These are phyloP conservation scores for Tricholoma matsutake DNA, from an alignment of 768 basidiomycete species.

Conservation along the genomic window DNA sequence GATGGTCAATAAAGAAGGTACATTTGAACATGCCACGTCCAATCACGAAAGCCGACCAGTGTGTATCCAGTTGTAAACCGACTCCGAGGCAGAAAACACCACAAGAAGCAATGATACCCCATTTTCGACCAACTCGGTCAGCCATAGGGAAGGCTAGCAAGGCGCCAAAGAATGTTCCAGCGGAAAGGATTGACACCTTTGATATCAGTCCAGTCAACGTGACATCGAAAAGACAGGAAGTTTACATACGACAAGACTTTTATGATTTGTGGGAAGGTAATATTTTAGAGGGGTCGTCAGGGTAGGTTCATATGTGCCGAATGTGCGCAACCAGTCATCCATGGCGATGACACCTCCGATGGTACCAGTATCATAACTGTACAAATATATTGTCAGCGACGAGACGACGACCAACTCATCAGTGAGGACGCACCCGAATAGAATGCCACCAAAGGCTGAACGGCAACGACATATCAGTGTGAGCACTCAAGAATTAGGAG, in stretches of 20 bases:
- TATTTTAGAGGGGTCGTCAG: slow-evolving; percentile 17
- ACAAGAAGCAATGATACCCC: slow-evolving; percentile 61
- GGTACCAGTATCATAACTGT: slow-evolving; percentile 77
- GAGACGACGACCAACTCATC: background rate
- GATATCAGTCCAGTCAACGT: background rate
- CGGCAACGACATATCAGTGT: background rate
- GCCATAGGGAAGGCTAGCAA: slow-evolving; percentile 43
- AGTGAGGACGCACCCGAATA: slow-evolving; percentile 33
- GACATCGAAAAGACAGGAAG: background rate
- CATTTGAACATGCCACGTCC: slow-evolving; percentile 20
- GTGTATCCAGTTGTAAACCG: slow-evolving; percentile 48
- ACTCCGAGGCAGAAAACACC: slow-evolving; percentile 62
- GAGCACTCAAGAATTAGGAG: background rate
- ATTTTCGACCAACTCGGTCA: slow-evolving; percentile 49
- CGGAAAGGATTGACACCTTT: slow-evolving; percentile 65
- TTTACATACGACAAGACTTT: slow-evolving; percentile 36
- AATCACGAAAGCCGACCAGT: slow-evolving; percentile 24
- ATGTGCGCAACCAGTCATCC: slow-evolving; percentile 51
- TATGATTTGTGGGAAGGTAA: slow-evolving; percentile 39
- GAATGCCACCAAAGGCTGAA: slow-evolving; percentile 44
- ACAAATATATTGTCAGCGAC: slow-evolving; percentile 11
- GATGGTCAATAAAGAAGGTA: background rate
- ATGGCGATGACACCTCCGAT: slow-evolving; percentile 77
- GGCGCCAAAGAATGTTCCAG: slow-evolving; percentile 85
- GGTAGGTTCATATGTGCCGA: slow-evolving; percentile 33